Base-by-base conservation (phyloP, 2,329 filamentous ascomycete genomes). In the Exutisphaerella laricina region DNA sequence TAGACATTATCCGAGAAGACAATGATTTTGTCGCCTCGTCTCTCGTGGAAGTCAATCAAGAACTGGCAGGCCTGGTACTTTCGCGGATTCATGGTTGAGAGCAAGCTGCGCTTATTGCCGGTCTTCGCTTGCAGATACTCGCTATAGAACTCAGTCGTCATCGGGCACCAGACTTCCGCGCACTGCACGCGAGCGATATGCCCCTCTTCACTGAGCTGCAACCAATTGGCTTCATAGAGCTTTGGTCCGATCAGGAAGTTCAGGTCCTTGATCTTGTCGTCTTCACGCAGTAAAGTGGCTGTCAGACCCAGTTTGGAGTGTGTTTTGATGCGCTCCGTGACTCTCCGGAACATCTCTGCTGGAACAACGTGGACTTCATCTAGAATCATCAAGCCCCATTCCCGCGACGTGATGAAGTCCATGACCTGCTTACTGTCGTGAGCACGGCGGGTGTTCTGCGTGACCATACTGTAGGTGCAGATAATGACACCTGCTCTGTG, bases 381-480 rank as follows among this genome's bases (percentile, higher is more conserved):
- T 7, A 97, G 75, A 43, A 98, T 83, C 83, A 98, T 94, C 46
- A 98, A 72, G 57, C 92, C 92, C 92, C 92, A 98, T 74, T 98
- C 92, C 50, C 89, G 82, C 3, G 77, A 77, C 13, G 81, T 82
- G 50, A 98, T 77, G 63, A 95, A 97, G 49, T 92, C 82, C 88
- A 98, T 96, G 80, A 97, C 94, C 70, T 95, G 94, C 61, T 92
- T 82, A 3, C 90, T 86, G 62, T 98, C 90, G 62, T 97, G 83
- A 1, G 92, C 90, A 45, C 90, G 78, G 46, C 87, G 84, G 37
- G 88, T 78, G 10, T 84, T 88, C 59, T 92, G 86, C 6, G 88
- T 94, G n/a, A 98, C 88, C 92, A 98, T 98, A 46, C 88, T 92
- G 66, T 98, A 98, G 1, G 92, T 98, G 8, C 89, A 94, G 39